A percentile compares a stretch with the other conserved stretches of the same genome.
Conservation (phyloP, 768 basidiomycete genomes). For the Jaapia argillacea region DNA sequence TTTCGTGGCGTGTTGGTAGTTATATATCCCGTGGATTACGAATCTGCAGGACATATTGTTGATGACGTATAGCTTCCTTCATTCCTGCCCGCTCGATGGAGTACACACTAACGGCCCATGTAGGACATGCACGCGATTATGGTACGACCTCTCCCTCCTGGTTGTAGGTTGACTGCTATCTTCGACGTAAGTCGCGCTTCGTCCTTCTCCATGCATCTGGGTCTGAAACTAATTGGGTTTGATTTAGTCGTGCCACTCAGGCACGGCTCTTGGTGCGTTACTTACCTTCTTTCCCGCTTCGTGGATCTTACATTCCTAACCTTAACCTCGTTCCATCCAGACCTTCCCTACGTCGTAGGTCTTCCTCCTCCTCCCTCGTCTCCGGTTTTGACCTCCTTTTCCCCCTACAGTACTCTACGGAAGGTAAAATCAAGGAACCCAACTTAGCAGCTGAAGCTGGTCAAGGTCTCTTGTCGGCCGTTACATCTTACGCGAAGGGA, state of each 20-base stretch:
- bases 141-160: conserved; percentile 47
- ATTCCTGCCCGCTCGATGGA: neutral
- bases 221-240: conserved; percentile 6
- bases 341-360: conserved; percentile 18
- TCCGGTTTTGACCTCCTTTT: neutral
- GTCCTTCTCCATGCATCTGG: neutral
- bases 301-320: neutral
- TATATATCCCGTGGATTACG: conserved; percentile 86
- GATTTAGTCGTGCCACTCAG: conserved; percentile 36
- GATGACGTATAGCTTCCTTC: conserved; percentile 40
- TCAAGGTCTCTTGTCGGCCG: conserved; percentile 72
- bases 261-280: conserved; percentile 31
- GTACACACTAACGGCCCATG: neutral
- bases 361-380: neutral
- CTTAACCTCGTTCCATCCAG: conserved; percentile 1
- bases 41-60: conserved; percentile 64
- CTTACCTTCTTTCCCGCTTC: neutral
- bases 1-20: conserved; percentile 35
- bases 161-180: conserved; percentile 59
- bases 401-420: conserved; percentile 71
- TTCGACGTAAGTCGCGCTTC: conserved; percentile 39
- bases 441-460: conserved; percentile 84
- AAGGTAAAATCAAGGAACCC: conserved; percentile 92
- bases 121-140: conserved; percentile 33
- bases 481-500: conserved; percentile 64